Base-by-base conservation (phyloP, 257 asterid species). In the Penstemon newberryi region DNA sequence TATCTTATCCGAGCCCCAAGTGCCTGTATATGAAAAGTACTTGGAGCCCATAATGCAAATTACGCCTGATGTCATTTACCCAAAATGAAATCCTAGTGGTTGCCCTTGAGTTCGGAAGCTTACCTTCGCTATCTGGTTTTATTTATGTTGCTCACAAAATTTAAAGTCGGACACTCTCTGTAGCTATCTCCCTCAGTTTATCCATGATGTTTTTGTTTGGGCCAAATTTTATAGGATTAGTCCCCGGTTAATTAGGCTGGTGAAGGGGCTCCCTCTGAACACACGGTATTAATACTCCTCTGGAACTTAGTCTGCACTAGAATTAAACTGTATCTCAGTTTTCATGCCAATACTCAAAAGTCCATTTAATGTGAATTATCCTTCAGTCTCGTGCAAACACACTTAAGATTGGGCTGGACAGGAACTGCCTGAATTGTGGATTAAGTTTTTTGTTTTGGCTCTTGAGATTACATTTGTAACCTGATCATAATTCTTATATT, bases 21-120 rank as follows among this genome's bases (percentile, higher is more conserved):
- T 2, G 33, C 33, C 33, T 25, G 70, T 18, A 52, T 53, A 7
- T 67, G 58, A 46, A 41, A 59, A 13, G 45, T 60, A 43, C 49
- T 57, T 52, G 46, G 74, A 39, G 70, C 46, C 43, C 60, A 46
- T 12, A 37, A 38, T 40, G 60, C 70, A 54, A 56, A 45, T 55
- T 5, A 25, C 43, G 50, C 54, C 65, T 74, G 56, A 45, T 66
- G 36, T 39, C 19, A 33, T 25, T 15, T 65, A 44, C 3, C 3
- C 8, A 43, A 64, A 58, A 25, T 37, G 43, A 4, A 42, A 45
- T 47, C 44, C 33, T n/a, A 15, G 51, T 49, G 56, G 46, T 64
- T 58, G 47, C 15, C 49, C 70, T 8, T 71, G 52, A 58, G 36
- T 41, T 58, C 33, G 2, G 33, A 25, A 25, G 33, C 33, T 25